phyloP scores from a whole-genome alignment of 2,329 filamentous ascomycete genomes.

The Microsporum audouinii region DNA sequence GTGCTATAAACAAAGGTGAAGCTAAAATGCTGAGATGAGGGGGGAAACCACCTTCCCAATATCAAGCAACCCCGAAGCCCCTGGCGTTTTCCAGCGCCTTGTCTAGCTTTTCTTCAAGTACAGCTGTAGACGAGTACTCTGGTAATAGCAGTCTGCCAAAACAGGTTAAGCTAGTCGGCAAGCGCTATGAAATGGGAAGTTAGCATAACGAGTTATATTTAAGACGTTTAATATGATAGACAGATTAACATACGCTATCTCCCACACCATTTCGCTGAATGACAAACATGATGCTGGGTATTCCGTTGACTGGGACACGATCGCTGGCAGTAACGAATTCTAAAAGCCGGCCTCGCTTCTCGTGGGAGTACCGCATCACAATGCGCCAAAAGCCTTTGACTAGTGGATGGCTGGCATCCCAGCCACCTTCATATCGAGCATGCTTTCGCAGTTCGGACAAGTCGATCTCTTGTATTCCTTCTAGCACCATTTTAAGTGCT shows the following conservation, averaged over 20 bases:
- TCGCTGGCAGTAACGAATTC: conserved; percentile 95
- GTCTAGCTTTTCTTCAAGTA: conserved; percentile 61
- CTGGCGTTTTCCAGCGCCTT: conserved; percentile 79
- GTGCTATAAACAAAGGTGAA: neutral
- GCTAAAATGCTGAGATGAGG: neutral
- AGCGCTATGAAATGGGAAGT: conserved; percentile 22
- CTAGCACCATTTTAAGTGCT: conserved; percentile 64
- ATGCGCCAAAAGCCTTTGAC: conserved; percentile 77
- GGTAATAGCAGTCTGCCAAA: conserved; percentile 81
- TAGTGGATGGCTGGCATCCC: conserved; percentile 55
- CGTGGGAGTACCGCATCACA: conserved; percentile 51
- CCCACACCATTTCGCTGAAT: conserved; percentile 66
- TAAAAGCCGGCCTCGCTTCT: conserved; percentile 63
- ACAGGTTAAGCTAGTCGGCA: conserved; percentile 87
- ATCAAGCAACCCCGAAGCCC: conserved; percentile 72
- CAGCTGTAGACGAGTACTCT: conserved; percentile 61
- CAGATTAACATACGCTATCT: conserved; percentile 32
- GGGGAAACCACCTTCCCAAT: neutral
- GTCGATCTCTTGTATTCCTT: conserved; percentile 74
- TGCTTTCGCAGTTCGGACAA: conserved; percentile 58
- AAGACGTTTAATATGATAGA: conserved; percentile 3
- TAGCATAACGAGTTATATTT: conserved; percentile 7
- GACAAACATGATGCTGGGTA: conserved; percentile 69
- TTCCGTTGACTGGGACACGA: conserved; percentile 75
- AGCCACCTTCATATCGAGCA: conserved; percentile 68